Conservation (phyloP, 306 rosid species). For the Comarum palustre region DNA sequence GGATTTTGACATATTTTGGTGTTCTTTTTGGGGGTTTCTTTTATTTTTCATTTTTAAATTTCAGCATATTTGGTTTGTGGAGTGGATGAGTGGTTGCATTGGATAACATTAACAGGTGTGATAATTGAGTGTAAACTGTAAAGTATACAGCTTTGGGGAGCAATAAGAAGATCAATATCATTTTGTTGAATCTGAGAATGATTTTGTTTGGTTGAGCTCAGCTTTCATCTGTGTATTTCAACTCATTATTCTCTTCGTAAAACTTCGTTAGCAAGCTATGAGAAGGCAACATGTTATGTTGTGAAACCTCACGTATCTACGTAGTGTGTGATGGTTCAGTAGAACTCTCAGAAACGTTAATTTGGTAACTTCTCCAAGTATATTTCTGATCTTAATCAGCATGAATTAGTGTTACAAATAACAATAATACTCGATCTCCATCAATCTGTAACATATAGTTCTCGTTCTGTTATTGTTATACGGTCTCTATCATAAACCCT, state of each 20-base stretch:
- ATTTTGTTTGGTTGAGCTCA: background rate
- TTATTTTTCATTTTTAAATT: slow-evolving; percentile 8
- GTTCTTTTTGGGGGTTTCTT: slow-evolving; percentile 29
- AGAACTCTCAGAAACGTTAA: background rate
- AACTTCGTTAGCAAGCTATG: background rate
- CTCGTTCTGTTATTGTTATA: background rate
- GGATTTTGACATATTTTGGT: slow-evolving; percentile 27
- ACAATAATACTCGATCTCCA: background rate
- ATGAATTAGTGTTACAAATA: background rate
- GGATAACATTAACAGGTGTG: slow-evolving; percentile 15
- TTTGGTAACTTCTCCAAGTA: background rate
- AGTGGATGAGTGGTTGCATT: slow-evolving; percentile 34
- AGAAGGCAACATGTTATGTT: background rate
- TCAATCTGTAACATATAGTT: background rate
- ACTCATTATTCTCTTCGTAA: background rate
- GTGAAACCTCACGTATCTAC: background rate
- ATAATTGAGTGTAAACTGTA: slow-evolving; percentile 18
- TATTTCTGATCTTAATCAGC: background rate
- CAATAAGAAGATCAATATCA: slow-evolving; percentile 8
- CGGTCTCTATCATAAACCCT: background rate
- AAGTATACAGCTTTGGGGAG: slow-evolving; percentile 1
- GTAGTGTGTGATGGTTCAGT: background rate
- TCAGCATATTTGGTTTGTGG: slow-evolving; percentile 28
- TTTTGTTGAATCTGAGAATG: background rate
- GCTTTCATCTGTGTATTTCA: background rate